Evolutionary conservation across 805 yeast species (phyloP), one percentile per base, ranked within the genome.

Genomic region (Spathaspora sp.): DNA sequence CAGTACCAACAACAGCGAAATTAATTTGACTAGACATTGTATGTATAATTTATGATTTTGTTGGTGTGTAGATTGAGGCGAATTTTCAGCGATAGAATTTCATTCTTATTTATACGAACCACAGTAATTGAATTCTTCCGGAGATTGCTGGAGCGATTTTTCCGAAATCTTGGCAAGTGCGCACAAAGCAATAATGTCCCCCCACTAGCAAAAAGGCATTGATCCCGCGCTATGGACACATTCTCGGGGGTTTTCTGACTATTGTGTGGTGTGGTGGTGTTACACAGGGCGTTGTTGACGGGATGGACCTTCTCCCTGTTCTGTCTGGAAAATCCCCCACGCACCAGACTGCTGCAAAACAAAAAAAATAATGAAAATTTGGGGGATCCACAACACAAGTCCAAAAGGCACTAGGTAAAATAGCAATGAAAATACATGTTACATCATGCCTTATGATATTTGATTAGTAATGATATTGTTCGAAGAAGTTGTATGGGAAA

Each of bases 1-100:
- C 94, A 3, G 94, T 87, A 50, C 94, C 94, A 51, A 87, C 79
- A 46, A 87, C 72, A 49, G 87, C 90, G 48, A 85, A 80, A 64
- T 81, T 85, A 46, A 80, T 68, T 43, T 31, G 39, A 45, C 18
- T 19, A 45, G 47, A 31, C 47, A 45, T 45, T 16, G 10, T 44
- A 16, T 16, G 10, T 31, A 29, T 31, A 31, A 35, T 20, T 5
- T 46, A 7, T 45, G 31, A 39, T 23, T 38, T 16, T n/a, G 9
- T 9, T n/a, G 5, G 31, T 32, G 16, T 23, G n/a, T 45, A 45
- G 44, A 8, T 18, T 23, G 44, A 7, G 17, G 18, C 7, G 44
- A 35, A n/a, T 35, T 35, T 35, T 35, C 17, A n/a, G 16, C 11
- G 11, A 3, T 35, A n/a, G 14, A 35, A 35, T 35, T 35, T 35